A percentile compares a stretch with the other conserved stretches of the same genome.
These are phyloP conservation scores for Hemerocallis citrina DNA, from an alignment of 106 monocot species.

Conservation along the genomic window DNA sequence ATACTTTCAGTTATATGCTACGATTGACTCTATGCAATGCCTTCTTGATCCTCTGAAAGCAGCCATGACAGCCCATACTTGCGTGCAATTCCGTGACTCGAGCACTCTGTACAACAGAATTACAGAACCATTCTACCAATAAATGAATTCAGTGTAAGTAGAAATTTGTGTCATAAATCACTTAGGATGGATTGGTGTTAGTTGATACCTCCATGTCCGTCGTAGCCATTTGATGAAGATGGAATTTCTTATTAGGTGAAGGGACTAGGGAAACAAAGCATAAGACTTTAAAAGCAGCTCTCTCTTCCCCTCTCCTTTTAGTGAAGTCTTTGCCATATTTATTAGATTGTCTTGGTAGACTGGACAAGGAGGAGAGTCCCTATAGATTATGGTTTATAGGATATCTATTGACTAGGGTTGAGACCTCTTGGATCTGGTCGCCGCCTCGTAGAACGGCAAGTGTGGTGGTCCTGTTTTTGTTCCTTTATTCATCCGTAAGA, in stretches of 20 bases:
- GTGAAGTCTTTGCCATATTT: constrained; percentile 4
- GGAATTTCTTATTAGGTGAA: background rate
- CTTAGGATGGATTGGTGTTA: background rate
- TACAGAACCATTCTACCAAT: too few species aligned
- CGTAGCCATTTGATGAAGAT: constrained; percentile 12
- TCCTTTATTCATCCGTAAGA: too few species aligned
- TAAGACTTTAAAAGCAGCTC: background rate
- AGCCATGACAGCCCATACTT: constrained; percentile 65
- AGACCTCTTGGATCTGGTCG: too few species aligned
- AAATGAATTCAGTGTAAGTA: background rate
- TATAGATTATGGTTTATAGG: too few species aligned
- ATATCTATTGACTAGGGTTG: too few species aligned
- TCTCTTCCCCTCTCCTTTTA: background rate
- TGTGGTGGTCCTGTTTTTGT: too few species aligned
- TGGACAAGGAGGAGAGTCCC: too few species aligned
- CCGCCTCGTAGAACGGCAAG: too few species aligned
- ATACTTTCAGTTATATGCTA: constrained; percentile 15
- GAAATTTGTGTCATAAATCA: background rate
- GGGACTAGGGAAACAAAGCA: constrained; percentile 5
- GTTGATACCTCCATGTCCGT: constrained; percentile 25
- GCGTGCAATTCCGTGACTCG: constrained; percentile 38
- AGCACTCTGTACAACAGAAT: constrained; percentile 15
- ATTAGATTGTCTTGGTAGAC: too few species aligned
- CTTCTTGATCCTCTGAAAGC: constrained; percentile 49
- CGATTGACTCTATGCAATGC: constrained; percentile 41